Evolutionary conservation across 345 rosid genomes (phyloP).

Genomic region (Bruguiera sexangula): DNA sequence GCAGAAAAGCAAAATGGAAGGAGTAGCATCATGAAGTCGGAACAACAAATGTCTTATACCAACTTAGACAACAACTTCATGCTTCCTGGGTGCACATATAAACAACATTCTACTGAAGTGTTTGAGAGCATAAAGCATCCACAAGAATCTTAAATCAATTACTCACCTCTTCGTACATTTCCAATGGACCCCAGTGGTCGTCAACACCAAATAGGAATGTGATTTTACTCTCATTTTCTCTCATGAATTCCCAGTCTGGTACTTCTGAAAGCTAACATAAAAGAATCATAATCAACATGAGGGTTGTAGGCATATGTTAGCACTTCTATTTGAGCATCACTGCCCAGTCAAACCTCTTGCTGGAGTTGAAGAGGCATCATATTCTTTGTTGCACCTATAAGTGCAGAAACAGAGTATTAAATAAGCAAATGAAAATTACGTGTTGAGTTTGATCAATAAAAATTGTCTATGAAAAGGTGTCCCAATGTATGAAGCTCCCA

Average conservation of each 20-base stretch:
- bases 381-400: slow-evolving; percentile 7
- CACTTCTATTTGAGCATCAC: background rate
- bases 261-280: slow-evolving; percentile 54
- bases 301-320: background rate
- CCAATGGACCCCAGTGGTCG: slow-evolving; percentile 91
- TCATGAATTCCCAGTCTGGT: slow-evolving; percentile 80
- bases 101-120: background rate
- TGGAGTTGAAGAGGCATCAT: slow-evolving; percentile 6
- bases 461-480: background rate
- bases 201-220: slow-evolving; percentile 71
- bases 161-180: slow-evolving; percentile 74
- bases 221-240: slow-evolving; percentile 50
- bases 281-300: slow-evolving; percentile 15
- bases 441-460: background rate
- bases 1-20: no score
- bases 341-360: slow-evolving; percentile 1
- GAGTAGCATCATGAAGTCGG: background rate
- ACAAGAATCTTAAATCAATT: slow-evolving; percentile 1
- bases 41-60: background rate
- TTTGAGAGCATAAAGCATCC: background rate
- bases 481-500: background rate
- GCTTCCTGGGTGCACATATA: background rate
- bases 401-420: background rate
- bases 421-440: background rate
- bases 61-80: background rate